Base-by-base conservation (phyloP, 2,329 filamentous ascomycete species). In the Byssoonygena ceratinophila region DNA sequence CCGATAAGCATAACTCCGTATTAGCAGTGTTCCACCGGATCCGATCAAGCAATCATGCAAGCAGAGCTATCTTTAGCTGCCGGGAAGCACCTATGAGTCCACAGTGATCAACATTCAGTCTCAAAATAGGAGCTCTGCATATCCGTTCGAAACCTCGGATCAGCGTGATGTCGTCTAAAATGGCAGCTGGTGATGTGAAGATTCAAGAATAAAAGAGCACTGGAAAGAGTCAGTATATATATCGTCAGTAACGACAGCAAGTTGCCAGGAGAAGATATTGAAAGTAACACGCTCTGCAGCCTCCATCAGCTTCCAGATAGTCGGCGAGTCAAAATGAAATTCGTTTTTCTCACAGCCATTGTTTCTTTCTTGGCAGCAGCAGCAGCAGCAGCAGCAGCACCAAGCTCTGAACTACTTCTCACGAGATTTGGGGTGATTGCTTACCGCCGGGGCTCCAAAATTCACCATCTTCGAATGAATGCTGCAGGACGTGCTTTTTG, bases 401-500 rank as follows among this genome's bases (percentile, higher is more conserved):
- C 56, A 20, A n/a, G 51, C n/a, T 8, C 46, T 25, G 2, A 44
- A 7, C 18, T 39, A 43, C 29, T 18, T 8, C 47, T 50, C 20
- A 18, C 50, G 5, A 57, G 60, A 39, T 56, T 66, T 51, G 46
- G 57, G 20, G 59, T 63, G 44, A 55, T 63, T 27, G 59, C 59
- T 40, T 54, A 59, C 31, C 63, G 48, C 27, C 63, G 43, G 55
- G 61, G 16, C 32, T 58, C 54, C 27, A 47, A 49, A 52, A 22
- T 80, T 59, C 74, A 81, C 63, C 64, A 71, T 18, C 61, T 65
- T 12, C 58, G 66, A 12, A 61, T 80, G 55, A 72, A 73, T 40
- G 77, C 77, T 32, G 65, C 66, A n/a, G 71, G 70, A 34, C 62
- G 65, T 29, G 68, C 68, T 44, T 78, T 81, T 68, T 78, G 65